Evolutionary conservation across 352 stramenopile species (phyloP).

Genomic region (Phytophthora crassamura): DNA sequence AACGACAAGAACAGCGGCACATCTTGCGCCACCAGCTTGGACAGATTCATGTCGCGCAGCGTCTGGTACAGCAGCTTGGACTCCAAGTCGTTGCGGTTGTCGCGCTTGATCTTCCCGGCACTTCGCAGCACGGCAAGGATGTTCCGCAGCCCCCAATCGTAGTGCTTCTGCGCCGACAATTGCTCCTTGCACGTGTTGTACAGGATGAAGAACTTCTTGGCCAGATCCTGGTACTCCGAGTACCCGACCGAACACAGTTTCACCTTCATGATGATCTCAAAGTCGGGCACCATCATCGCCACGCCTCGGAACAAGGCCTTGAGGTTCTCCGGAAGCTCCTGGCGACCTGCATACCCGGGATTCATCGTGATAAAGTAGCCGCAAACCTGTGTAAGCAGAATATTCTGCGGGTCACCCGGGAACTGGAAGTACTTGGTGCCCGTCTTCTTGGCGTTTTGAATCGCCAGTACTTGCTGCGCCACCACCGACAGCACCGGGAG

Average conservation of each 20-base stretch:
- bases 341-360: slow-evolving; percentile 97
- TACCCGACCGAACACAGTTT: slow-evolving; percentile 95
- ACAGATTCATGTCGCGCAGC: slow-evolving; percentile 98
- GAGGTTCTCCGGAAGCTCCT: slow-evolving; percentile 98
- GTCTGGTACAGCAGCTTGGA: slow-evolving; percentile 91
- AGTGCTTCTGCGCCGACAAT: slow-evolving; percentile 93
- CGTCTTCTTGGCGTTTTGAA: slow-evolving; percentile 98
- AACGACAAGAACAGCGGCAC: slow-evolving; percentile 97
- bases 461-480: slow-evolving; percentile 97
- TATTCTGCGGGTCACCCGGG: slow-evolving; percentile 97
- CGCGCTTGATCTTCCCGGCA: slow-evolving; percentile 92
- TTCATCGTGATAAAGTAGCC: slow-evolving; percentile 99
- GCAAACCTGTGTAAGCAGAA: slow-evolving; percentile 94
- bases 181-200: slow-evolving; percentile 94
- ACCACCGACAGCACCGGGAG: slow-evolving; percentile 97
- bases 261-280: slow-evolving; percentile 97
- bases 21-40: slow-evolving; percentile 98
- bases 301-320: slow-evolving; percentile 95
- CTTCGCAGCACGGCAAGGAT: slow-evolving; percentile 91
- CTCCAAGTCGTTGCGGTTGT: slow-evolving; percentile 90
- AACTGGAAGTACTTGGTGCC: slow-evolving; percentile 97
- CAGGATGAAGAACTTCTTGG: slow-evolving; percentile 93
- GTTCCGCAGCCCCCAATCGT: slow-evolving; percentile 93
- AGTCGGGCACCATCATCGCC: slow-evolving; percentile 94
- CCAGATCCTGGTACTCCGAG: slow-evolving; percentile 92